Evolutionary conservation across 2,329 filamentous ascomycete genomes (phyloP).

Genomic region (Bipolaris oryzae): DNA sequence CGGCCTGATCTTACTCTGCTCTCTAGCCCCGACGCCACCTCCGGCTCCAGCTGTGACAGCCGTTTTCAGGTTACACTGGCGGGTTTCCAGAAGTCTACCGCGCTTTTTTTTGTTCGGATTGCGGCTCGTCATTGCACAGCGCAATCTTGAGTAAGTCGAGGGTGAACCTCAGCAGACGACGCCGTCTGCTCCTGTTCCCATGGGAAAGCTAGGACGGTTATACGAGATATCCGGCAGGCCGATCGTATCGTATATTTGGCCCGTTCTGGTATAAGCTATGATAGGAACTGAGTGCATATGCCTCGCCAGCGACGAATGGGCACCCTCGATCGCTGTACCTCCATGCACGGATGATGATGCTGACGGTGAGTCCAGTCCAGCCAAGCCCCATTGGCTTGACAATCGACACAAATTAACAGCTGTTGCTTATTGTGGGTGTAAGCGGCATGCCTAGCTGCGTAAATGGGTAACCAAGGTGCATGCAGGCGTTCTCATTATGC

Average conservation of each 20-base stretch:
- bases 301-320: slow-evolving; percentile 15
- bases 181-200: background rate
- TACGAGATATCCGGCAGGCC: slow-evolving; percentile 8
- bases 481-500: slow-evolving; percentile 13
- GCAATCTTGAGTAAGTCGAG: too few species aligned
- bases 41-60: slow-evolving; percentile 16
- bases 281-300: slow-evolving; percentile 9
- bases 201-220: slow-evolving; percentile 7
- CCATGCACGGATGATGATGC: slow-evolving; percentile 7
- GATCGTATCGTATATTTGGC: slow-evolving; percentile 12
- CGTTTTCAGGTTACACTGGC: slow-evolving; percentile 2
- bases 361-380: slow-evolving; percentile 12
- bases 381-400: slow-evolving; percentile 18
- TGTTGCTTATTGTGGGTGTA: slow-evolving; percentile 23
- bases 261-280: background rate
- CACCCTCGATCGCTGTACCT: slow-evolving; percentile 7
- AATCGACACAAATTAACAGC: slow-evolving; percentile 13
- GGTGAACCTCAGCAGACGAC: background rate
- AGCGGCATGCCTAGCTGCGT: slow-evolving; percentile 12
- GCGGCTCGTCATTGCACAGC: background rate
- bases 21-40: slow-evolving; percentile 17
- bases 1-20: slow-evolving; percentile 23
- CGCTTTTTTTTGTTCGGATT: background rate
- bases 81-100: slow-evolving; percentile 2
- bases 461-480: slow-evolving; percentile 15